Evolutionary conservation across 306 rosid species (phyloP).

Genomic region (Casuarina cunninghamiana): DNA sequence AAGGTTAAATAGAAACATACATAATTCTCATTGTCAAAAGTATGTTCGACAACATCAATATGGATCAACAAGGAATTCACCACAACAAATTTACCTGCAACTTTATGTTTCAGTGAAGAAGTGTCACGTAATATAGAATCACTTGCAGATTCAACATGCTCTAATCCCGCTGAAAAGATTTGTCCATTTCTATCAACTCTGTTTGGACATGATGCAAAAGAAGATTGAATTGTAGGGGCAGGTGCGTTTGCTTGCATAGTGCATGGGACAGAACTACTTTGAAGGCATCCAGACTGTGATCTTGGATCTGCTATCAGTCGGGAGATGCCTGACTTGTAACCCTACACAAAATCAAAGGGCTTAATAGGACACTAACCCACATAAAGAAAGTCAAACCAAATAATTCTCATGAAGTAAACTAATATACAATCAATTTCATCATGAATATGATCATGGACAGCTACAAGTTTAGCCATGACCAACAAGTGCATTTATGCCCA

Average conservation of each 20-base stretch:
- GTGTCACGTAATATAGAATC: constrained; percentile 33
- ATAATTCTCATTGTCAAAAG: neutral
- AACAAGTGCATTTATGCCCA: neutral
- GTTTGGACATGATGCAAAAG: constrained; percentile 38
- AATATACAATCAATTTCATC: constrained; percentile 6
- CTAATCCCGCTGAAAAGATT: constrained; percentile 32
- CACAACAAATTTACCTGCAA: constrained; percentile 39
- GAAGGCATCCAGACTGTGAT: constrained; percentile 46
- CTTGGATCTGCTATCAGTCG: constrained; percentile 39
- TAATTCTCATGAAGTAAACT: constrained; percentile 7
- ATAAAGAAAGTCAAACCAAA: constrained; percentile 15
- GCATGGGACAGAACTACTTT: constrained; percentile 39
- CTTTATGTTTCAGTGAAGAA: constrained; percentile 36
- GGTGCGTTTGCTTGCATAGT: constrained; percentile 37
- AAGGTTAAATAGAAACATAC: constrained; percentile 5
- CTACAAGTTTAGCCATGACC: constrained; percentile 1
- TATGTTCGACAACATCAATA: neutral
- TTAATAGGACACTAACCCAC: constrained; percentile 20
- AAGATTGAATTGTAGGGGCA: constrained; percentile 41
- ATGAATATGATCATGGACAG: neutral
- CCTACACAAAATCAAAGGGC: constrained; percentile 46
- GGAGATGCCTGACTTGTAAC: constrained; percentile 52
- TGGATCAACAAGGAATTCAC: constrained; percentile 6
- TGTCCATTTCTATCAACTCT: constrained; percentile 39
- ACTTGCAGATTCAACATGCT: constrained; percentile 45